phyloP scores from a whole-genome alignment of 2,329 filamentous ascomycete species.

The Fusarium xylarioides region DNA sequence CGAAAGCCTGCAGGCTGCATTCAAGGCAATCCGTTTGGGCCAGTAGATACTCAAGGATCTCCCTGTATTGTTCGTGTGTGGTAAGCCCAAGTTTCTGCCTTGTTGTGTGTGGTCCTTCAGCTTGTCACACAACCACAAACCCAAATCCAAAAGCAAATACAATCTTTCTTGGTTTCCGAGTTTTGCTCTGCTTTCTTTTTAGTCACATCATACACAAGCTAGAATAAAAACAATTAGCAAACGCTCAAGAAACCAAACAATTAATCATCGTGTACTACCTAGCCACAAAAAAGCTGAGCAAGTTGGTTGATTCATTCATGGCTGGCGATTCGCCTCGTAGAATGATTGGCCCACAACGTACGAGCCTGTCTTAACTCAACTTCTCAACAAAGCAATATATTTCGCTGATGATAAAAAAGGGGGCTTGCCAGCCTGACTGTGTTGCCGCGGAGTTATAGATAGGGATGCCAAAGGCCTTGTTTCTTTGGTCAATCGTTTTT shows the following conservation, averaged over 20 bases:
- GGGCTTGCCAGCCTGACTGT: background rate
- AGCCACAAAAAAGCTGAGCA: background rate
- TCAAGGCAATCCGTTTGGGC: background rate
- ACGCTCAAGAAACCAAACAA: background rate
- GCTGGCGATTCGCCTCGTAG: conserved; percentile 7
- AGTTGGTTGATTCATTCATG: background rate
- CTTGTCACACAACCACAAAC: conserved; percentile 4
- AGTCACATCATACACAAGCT: background rate
- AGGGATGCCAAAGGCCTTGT: background rate
- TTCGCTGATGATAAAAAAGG: background rate
- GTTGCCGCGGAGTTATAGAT: background rate
- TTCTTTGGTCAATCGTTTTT: background rate
- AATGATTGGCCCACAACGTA: conserved; percentile 18
- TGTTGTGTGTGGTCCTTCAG: background rate
- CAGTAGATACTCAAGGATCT: conserved; percentile 12
- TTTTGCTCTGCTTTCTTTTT: background rate
- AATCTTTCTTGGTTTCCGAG: background rate
- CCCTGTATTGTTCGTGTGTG: background rate
- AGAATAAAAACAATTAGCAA: background rate
- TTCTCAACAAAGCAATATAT: conserved; percentile 19
- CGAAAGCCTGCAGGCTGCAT: conserved; percentile 4
- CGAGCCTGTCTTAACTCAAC: background rate
- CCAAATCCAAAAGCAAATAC: background rate
- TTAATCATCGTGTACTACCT: background rate
- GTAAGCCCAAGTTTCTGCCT: background rate